Evolutionary conservation across 225 moss, liverwort and hornwort genomes (phyloP), one percentile per base, ranked within the genome.

Genomic region (Pleurozium schreberi): DNA sequence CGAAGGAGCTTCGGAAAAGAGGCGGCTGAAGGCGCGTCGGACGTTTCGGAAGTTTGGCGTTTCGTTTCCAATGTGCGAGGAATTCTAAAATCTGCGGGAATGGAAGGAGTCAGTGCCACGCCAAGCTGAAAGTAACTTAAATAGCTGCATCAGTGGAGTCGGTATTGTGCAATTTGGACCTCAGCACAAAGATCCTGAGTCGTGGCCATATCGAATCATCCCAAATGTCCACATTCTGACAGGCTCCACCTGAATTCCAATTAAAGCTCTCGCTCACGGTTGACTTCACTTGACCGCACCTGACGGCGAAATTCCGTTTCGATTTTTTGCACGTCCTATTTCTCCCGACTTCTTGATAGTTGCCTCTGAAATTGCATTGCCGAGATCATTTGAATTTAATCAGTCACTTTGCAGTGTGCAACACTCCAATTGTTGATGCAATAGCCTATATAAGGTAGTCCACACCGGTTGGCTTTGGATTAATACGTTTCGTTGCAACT

Each of bases 31-130:
- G 73, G 59, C 81, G 87, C 90, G 90, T 88, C 79, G 60, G 81
- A 57, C 38, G n/a, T 87, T 65, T 81, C 81, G 62, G 85, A 81
- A 90, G 90, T 88, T 90, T 86, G 92, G 92, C 92, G 88, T 18
- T 85, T 55, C 82, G 63, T 42, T 88, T 86, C 88, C 90, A 63
- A 69, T 82, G 66, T 49, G 75, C 27, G 38, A 70, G 70, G 83
- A 82, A 58, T 87, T 76, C 75, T 65, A 57, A 84, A 18, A 58
- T 75, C 45, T 45, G 31, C 14, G 40, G 23, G 26, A 64, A 21
- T 79, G 40, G 49, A 36, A 78, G 84, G 87, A 82, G 90, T 92
- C 34, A 18, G 47, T 77, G 64, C 64, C 88, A 88, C 88, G 92
- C 90, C 77, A 88, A 77, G 57, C 63, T 27, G 40, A 40, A 80